These are phyloP conservation scores for Bassia scoparia DNA, from an alignment of 148 eudicot species.

Conservation along the genomic window DNA sequence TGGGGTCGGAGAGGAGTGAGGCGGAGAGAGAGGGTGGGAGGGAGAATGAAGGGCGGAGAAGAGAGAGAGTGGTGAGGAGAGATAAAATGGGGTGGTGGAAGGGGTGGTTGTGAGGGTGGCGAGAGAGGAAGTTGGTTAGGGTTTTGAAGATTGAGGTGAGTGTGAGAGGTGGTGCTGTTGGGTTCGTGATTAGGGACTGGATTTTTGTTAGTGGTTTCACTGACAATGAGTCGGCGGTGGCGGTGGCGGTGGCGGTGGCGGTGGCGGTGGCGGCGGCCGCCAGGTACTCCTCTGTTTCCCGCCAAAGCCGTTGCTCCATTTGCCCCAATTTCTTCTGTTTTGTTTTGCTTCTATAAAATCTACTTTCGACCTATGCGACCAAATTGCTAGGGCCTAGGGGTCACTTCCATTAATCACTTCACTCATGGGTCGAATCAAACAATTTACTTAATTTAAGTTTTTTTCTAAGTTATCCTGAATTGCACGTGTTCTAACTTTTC, in stretches of 20 bases:
- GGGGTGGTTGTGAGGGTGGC: not conserved
- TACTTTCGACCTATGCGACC: no score
- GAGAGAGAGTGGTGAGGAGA: constrained; percentile 38
- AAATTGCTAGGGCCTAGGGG: no score
- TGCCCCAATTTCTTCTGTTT: no score
- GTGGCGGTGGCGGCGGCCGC: not conserved
- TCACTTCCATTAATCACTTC: no score
- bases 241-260: not conserved
- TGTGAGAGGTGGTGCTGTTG: constrained; percentile 49
- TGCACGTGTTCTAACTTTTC: no score
- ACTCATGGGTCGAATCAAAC: no score
- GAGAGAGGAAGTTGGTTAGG: constrained; percentile 32
- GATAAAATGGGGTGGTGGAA: constrained; percentile 26
- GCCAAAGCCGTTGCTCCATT: constrained; percentile 50
- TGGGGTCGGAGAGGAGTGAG: constrained; percentile 28
- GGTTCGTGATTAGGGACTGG: constrained; percentile 51
- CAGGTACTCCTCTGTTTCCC: constrained; percentile 26
- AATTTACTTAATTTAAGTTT: no score
- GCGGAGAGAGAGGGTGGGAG: constrained; percentile 26
- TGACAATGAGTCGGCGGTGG: constrained; percentile 1
- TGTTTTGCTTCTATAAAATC: no score
- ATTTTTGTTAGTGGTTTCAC: constrained; percentile 32
- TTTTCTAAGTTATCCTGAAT: no score
- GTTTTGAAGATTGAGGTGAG: constrained; percentile 46
- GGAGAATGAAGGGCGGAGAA: constrained; percentile 36